A percentile compares a stretch with the other conserved stretches of the same genome.
phyloP scores from a whole-genome alignment of 2,329 filamentous ascomycete genomes.

The Penicillium sp. region DNA sequence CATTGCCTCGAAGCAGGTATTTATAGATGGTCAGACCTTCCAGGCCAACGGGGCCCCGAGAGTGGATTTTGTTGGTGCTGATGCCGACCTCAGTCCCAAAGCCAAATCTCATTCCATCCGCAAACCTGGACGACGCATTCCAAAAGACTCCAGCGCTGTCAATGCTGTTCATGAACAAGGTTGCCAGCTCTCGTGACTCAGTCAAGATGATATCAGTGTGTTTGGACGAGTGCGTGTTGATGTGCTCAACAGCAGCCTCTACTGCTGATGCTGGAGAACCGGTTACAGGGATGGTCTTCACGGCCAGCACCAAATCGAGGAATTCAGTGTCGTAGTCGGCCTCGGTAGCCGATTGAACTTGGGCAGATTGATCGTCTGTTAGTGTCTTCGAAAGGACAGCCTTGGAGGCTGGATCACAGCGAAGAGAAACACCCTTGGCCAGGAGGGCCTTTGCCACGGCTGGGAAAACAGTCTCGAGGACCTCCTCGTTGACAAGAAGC shows the following conservation, averaged over 20 bases:
- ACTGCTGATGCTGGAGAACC: slow-evolving; percentile 50
- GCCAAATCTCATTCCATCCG: slow-evolving; percentile 95
- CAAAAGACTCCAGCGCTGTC: slow-evolving; percentile 95
- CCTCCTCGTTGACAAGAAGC: slow-evolving; percentile 78
- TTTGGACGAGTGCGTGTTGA: slow-evolving; percentile 89
- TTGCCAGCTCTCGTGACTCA: slow-evolving; percentile 68
- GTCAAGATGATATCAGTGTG: slow-evolving; percentile 95
- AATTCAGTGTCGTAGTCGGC: slow-evolving; percentile 89
- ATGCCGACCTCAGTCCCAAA: slow-evolving; percentile 99
- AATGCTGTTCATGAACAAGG: slow-evolving; percentile 81
- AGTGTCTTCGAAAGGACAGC: slow-evolving; percentile 62
- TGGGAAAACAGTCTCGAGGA: slow-evolving; percentile 71
- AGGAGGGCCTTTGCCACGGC: slow-evolving; percentile 75
- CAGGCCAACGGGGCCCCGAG: slow-evolving; percentile 87
- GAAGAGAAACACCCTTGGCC: slow-evolving; percentile 77
- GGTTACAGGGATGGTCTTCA: slow-evolving; percentile 72
- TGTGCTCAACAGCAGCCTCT: slow-evolving; percentile 79
- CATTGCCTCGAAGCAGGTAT: slow-evolving; percentile 84
- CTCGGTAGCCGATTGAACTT: slow-evolving; percentile 69
- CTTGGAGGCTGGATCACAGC: slow-evolving; percentile 76
- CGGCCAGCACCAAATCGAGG: slow-evolving; percentile 79
- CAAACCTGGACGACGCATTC: slow-evolving; percentile 94
- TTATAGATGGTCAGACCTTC: slow-evolving; percentile 98
- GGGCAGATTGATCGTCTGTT: slow-evolving; percentile 48
- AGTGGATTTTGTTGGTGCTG: slow-evolving; percentile 98